These are phyloP conservation scores for Raffaelea arxii DNA, from an alignment of 2,329 filamentous ascomycete genomes.

Conservation along the genomic window DNA sequence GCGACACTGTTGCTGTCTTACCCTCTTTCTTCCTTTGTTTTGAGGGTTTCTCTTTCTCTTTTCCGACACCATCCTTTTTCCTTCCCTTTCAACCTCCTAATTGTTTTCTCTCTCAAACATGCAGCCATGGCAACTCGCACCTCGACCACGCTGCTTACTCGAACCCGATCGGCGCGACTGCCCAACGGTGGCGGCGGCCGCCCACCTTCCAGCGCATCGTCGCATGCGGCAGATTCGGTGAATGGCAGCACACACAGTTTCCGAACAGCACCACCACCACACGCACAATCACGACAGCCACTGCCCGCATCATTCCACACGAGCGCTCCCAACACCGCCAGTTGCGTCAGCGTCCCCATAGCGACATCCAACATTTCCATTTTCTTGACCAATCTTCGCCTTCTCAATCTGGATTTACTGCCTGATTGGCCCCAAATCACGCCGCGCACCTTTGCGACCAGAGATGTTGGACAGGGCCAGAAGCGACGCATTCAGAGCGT, in stretches of 20 bases:
- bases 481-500: conserved; percentile 73
- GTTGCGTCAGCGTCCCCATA: conserved; percentile 1
- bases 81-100: not conserved
- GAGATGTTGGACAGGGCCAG: conserved; percentile 59
- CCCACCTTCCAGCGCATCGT: conserved; percentile 5
- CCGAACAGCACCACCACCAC: too few relatives aligned
- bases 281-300: too few relatives aligned
- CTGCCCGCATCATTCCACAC: too few relatives aligned
- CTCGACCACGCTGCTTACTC: conserved; percentile 13
- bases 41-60: too few relatives aligned
- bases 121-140: conserved; percentile 10
- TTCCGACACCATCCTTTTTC: too few relatives aligned
- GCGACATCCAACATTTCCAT: conserved; percentile 46
- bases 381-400: conserved; percentile 74
- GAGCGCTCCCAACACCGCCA: not conserved
- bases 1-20: too few relatives aligned
- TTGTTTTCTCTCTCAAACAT: not conserved
- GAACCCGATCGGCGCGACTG: conserved; percentile 16
- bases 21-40: too few relatives aligned
- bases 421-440: conserved; percentile 75
- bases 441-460: conserved; percentile 57
- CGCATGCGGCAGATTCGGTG: not conserved
- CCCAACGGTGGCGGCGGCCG: conserved; percentile 9
- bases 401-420: conserved; percentile 68
- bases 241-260: too few relatives aligned